phyloP scores from a whole-genome alignment of 768 basidiomycete species.

The Tephrocybe sp. region DNA sequence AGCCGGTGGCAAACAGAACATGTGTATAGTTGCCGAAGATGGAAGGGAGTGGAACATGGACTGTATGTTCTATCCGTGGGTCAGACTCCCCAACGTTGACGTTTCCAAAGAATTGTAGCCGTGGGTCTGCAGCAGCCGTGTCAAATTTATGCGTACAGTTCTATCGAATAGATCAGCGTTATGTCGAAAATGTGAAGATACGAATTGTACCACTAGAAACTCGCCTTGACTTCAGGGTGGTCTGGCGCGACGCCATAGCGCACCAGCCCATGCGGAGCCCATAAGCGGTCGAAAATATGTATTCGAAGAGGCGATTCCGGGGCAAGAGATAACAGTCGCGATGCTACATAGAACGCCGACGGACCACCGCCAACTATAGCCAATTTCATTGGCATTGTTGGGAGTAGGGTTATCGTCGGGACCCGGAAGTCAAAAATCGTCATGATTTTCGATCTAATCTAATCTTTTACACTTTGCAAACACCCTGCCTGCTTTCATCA shows the following conservation, averaged over 20 bases:
- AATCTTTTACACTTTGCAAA: too few relatives aligned
- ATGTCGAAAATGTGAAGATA: conserved; percentile 2
- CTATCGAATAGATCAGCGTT: conserved; percentile 34
- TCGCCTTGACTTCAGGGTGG: conserved; percentile 95
- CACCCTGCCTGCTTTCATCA: too few relatives aligned
- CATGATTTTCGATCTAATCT: too few relatives aligned
- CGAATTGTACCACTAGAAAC: conserved; percentile 12
- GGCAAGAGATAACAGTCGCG: conserved; percentile 69
- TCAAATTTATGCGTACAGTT: conserved; percentile 98
- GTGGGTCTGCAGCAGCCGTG: conserved; percentile 67
- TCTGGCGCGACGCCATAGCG: conserved; percentile 97
- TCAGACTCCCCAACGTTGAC: conserved; percentile 52
- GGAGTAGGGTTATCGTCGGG: too few relatives aligned
- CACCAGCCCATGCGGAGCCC: conserved; percentile 93
- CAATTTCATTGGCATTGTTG: conserved; percentile 51
- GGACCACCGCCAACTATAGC: conserved; percentile 94
- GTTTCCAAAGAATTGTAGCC: conserved; percentile 91
- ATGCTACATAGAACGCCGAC: conserved; percentile 94
- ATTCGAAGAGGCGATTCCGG: conserved; percentile 46
- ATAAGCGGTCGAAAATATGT: conserved; percentile 89
- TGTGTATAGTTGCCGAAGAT: conserved; percentile 78
- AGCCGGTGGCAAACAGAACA: conserved; percentile 84
- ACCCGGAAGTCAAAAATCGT: too few relatives aligned
- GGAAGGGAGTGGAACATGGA: conserved; percentile 56
- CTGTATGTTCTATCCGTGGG: conserved; percentile 46